Conservation (phyloP, 2,329 filamentous ascomycete species). For the Ilyonectria sp. region DNA sequence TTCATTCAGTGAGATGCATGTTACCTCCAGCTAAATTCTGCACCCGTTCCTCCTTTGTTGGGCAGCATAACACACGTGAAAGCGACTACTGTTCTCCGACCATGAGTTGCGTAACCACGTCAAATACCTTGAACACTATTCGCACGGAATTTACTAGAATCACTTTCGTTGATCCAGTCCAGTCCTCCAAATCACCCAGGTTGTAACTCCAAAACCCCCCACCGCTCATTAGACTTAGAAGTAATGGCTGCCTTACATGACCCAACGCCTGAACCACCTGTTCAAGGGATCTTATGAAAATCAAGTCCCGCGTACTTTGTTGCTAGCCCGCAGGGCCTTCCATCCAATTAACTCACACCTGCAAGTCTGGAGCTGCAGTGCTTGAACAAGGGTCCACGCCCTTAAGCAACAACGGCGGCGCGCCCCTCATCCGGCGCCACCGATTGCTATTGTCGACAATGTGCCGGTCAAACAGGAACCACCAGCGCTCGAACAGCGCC, state of each 20-base stretch:
- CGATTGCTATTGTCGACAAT: constrained; percentile 70
- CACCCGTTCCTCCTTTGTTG: neutral
- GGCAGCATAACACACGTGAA: neutral
- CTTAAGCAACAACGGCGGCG: constrained; percentile 49
- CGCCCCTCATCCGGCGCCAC: constrained; percentile 64
- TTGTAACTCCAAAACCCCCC: neutral
- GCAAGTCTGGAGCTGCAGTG: constrained; percentile 10
- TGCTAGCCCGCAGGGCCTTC: neutral
- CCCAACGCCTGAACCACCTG: neutral
- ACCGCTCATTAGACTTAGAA: too few species aligned
- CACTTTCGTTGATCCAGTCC: neutral
- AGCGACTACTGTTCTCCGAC: neutral
- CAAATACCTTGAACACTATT: neutral
- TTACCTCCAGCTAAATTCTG: neutral
- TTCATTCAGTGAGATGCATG: neutral
- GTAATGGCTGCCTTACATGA: neutral
- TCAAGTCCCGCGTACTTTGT: neutral
- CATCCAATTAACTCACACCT: neutral
- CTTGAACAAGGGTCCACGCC: constrained; percentile 21
- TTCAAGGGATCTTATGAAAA: neutral
- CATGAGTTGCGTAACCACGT: neutral
- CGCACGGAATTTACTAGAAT: neutral
- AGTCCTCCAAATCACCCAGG: neutral
- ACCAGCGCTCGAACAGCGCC: constrained; percentile 72
- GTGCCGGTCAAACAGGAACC: constrained; percentile 70